Evolutionary conservation across 2,329 filamentous ascomycete genomes (phyloP).

Genomic region (Hypoxylon sp.): DNA sequence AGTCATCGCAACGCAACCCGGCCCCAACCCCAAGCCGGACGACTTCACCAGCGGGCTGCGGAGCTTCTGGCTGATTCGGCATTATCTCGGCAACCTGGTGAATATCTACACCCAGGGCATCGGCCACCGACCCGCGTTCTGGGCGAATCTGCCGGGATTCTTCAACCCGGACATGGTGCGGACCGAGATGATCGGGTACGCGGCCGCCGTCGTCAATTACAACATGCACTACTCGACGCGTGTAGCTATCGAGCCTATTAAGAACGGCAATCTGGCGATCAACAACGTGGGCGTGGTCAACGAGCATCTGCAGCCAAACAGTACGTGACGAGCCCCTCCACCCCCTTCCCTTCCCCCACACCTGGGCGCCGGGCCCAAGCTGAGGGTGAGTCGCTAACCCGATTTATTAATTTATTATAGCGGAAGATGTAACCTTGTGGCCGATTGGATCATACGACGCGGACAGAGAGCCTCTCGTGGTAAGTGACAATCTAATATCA

Average conservation of each 20-base stretch:
- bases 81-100: slow-evolving; percentile 27
- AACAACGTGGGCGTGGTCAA: neutral
- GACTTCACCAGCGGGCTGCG: slow-evolving; percentile 30
- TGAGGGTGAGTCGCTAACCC: too few species aligned
- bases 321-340: neutral
- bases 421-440: neutral
- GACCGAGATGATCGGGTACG: slow-evolving; percentile 32
- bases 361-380: too few species aligned
- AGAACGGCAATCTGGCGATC: neutral
- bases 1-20: too few species aligned
- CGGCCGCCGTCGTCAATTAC: slow-evolving; percentile 15
- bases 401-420: neutral
- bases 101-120: slow-evolving; percentile 2
- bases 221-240: slow-evolving; percentile 26
- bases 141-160: slow-evolving; percentile 16
- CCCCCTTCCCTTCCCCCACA: neutral
- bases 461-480: neutral
- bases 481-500: neutral
- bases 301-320: neutral
- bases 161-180: slow-evolving; percentile 36
- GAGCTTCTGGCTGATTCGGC: slow-evolving; percentile 27
- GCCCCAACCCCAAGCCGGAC: neutral
- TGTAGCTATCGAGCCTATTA: slow-evolving; percentile 33
- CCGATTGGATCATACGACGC: neutral
- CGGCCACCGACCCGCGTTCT: slow-evolving; percentile 7